Evolutionary conservation across 352 stramenopile genomes (phyloP), one percentile per base, ranked within the genome.

Genomic region (Nothophytophthora sp.): DNA sequence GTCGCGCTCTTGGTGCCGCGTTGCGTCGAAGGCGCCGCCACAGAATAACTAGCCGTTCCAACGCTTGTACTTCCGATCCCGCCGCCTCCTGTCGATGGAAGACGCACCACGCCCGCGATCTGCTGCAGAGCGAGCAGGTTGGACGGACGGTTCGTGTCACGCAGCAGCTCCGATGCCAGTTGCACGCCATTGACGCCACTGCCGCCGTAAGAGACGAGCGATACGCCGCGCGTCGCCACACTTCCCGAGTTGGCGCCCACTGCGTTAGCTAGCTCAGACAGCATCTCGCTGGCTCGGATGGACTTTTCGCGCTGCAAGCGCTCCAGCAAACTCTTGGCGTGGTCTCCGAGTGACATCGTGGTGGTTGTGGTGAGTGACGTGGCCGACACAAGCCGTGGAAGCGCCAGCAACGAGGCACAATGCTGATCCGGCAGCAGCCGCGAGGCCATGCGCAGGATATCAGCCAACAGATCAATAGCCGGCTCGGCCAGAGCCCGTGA

Each of bases 101-200:
- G 46, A 59, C 63, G 63, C 19, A 70, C 63, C 7, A 73, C 63
- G 27, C 63, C 63, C 58, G 60, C 59, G 57, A 70, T 70, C 16
- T 73, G 63, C 45, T 73, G 63, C 20, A 73, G 59, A 20, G 63
- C 63, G n/a, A 73, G 46, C 18, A 73, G 47, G 51, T 76, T 77
- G 10, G 81, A 88, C 40, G 86, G 83, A 5, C 86, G 81, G 54
- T 96, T 96, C 30, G 86, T 96, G 39, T 93, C 86, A 4, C 82
- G 81, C n/a, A 96, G 54, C 23, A 96, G 52, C 52, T 96, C 84
- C 3, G 86, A 94, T 18, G 84, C 84, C 15, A 96, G 58, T 40
- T 96, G 86, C 22, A 96, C 86, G n/a, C 86, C 86, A 39, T 96
- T 96, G 5, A 94, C 78, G 28, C 82, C 78, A 16, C 74, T 91